Evolutionary conservation across 768 basidiomycete genomes (phyloP).

Genomic region (Rhizopogon vinicolor): DNA sequence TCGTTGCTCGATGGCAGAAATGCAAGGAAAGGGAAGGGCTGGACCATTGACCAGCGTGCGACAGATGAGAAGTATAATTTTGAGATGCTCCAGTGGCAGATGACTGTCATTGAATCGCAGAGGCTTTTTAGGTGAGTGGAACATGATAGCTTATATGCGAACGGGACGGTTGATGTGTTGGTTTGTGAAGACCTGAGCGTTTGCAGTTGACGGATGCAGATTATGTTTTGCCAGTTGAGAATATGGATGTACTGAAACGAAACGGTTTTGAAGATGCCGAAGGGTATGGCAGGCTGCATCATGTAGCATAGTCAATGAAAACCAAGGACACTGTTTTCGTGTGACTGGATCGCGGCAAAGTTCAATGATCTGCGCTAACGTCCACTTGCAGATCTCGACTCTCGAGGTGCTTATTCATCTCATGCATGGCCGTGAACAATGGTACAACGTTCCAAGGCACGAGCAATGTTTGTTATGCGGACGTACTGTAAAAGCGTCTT

Average conservation of each 20-base stretch:
- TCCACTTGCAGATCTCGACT: slow-evolving; percentile 72
- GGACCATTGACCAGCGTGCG: too few relatives aligned
- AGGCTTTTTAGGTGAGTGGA: too few relatives aligned
- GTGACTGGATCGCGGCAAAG: slow-evolving; percentile 2
- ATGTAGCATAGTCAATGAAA: slow-evolving; percentile 87
- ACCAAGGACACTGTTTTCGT: slow-evolving; percentile 89
- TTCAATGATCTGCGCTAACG: background rate
- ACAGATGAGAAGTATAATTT: too few relatives aligned
- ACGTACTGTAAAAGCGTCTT: slow-evolving; percentile 97
- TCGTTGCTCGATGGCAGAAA: too few relatives aligned
- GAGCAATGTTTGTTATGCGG: slow-evolving; percentile 94
- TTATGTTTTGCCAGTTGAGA: slow-evolving; percentile 83
- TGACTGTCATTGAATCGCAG: too few relatives aligned
- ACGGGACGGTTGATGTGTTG: too few relatives aligned
- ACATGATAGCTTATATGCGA: too few relatives aligned
- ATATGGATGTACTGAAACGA: slow-evolving; percentile 71
- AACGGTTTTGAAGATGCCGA: slow-evolving; percentile 95
- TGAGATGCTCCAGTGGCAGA: too few relatives aligned
- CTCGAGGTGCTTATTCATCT: slow-evolving; percentile 90
- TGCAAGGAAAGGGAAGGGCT: too few relatives aligned
- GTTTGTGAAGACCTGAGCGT: slow-evolving; percentile 53
- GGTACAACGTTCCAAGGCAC: slow-evolving; percentile 89
- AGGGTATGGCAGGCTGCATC: slow-evolving; percentile 43
- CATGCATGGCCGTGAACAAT: slow-evolving; percentile 75
- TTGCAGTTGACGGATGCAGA: slow-evolving; percentile 88